Conservation (phyloP, 345 rosid species). For the Moricandia arvensis region DNA sequence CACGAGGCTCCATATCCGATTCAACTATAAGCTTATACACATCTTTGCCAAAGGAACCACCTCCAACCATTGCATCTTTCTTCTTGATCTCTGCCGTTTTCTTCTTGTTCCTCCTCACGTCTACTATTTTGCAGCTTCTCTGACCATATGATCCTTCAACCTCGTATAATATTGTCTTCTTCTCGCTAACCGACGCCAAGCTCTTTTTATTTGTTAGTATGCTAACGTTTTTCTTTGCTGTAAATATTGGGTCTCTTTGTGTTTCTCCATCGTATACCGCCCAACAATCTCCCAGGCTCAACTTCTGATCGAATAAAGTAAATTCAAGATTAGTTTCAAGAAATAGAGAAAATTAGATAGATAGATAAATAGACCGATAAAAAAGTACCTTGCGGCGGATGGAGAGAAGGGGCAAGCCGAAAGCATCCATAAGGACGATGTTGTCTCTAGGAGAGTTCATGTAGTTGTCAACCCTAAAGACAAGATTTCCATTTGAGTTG, state of each 20-base stretch:
- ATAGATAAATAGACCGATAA: too few relatives aligned
- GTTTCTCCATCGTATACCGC: conserved; percentile 79
- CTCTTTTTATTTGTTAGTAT: conserved; percentile 47
- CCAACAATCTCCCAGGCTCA: conserved; percentile 79
- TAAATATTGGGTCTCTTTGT: conserved; percentile 48
- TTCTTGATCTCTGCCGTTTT: conserved; percentile 61
- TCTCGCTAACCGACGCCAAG: conserved; percentile 51
- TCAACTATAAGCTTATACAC: conserved; percentile 71
- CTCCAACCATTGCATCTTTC: conserved; percentile 64
- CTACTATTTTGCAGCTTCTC: conserved; percentile 64
- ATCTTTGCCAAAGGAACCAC: conserved; percentile 67
- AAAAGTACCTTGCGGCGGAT: conserved; percentile 81
- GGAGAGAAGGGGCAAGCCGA: conserved; percentile 87
- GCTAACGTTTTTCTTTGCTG: conserved; percentile 54
- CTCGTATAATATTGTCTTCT: conserved; percentile 48
- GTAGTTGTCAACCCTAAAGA: conserved; percentile 87
- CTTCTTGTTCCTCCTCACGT: conserved; percentile 45
- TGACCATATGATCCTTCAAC: conserved; percentile 78
- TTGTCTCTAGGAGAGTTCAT: conserved; percentile 53
- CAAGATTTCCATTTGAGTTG: conserved; percentile 71
- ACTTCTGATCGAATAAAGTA: conserved; percentile 41
- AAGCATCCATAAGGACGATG: conserved; percentile 88
- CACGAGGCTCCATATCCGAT: conserved; percentile 54
- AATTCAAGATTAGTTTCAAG: background rate
- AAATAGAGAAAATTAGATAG: too few relatives aligned